phyloP scores from a whole-genome alignment of 108 stramenopile genomes.

The Cyclotella cryptica region DNA sequence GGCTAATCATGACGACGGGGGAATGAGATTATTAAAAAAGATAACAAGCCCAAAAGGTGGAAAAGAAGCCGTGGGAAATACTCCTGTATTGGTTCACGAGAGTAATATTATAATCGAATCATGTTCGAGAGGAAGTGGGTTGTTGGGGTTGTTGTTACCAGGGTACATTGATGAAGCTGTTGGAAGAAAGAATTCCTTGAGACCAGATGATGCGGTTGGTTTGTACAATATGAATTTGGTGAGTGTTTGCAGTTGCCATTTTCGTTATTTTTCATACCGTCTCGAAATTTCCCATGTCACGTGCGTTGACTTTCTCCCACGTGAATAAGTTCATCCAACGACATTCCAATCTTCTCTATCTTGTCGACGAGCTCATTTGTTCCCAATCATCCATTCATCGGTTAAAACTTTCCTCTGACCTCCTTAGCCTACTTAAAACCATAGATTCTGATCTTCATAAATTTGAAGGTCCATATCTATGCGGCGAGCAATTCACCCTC shows the following conservation, averaged over 20 bases:
- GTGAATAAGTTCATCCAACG: constrained; percentile 32
- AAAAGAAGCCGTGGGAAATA: background rate
- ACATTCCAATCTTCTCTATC: constrained; percentile 30
- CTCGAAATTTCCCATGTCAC: too few relatives aligned
- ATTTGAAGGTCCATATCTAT: constrained; percentile 42
- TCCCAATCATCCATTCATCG: constrained; percentile 24
- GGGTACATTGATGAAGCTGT: constrained; percentile 46
- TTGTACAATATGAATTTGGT: constrained; percentile 51
- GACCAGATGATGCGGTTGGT: constrained; percentile 22
- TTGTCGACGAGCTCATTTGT: constrained; percentile 31
- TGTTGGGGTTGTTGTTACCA: constrained; percentile 28
- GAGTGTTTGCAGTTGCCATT: background rate
- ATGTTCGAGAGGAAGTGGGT: background rate
- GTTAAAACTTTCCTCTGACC: constrained; percentile 22
- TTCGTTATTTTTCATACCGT: background rate
- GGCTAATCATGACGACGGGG: constrained; percentile 30
- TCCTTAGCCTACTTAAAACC: constrained; percentile 35
- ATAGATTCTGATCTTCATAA: constrained; percentile 38
- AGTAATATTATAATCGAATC: constrained; percentile 33
- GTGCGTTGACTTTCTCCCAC: background rate
- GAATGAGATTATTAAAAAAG: constrained; percentile 42
- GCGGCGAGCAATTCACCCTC: constrained; percentile 44
- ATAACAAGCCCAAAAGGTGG: background rate
- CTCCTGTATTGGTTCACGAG: constrained; percentile 45
- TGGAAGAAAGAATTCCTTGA: constrained; percentile 27